Percentiles rank a stretch among this genome's conserved stretches.
These are phyloP conservation scores for Ceratobasidium sp. DNA, from an alignment of 1,284 basidiomycete species.

Conservation along the genomic window DNA sequence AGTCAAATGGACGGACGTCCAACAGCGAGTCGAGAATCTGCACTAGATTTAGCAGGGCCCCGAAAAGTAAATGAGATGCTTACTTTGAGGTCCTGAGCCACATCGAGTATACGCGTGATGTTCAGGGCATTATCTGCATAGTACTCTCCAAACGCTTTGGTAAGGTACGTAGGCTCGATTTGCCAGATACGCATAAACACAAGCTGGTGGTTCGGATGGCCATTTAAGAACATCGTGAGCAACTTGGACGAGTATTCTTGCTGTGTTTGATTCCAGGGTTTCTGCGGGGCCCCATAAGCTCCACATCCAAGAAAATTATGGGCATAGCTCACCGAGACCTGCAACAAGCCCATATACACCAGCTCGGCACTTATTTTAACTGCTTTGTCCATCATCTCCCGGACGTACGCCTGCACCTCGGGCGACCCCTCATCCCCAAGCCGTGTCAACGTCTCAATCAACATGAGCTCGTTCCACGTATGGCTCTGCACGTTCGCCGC, in stretches of 20 bases:
- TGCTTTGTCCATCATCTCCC: constrained; percentile 92
- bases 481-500: constrained; percentile 88
- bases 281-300: constrained; percentile 60
- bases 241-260: constrained; percentile 87
- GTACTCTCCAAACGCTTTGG: constrained; percentile 88
- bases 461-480: constrained; percentile 93
- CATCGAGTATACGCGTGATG: constrained; percentile 93
- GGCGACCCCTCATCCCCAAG: constrained; percentile 74
- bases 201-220: constrained; percentile 93
- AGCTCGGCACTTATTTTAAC: constrained; percentile 94
- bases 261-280: constrained; percentile 89
- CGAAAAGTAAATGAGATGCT: constrained; percentile 49
- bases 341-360: constrained; percentile 91
- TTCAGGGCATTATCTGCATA: constrained; percentile 94
- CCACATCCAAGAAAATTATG: constrained; percentile 15
- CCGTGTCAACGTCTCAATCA: constrained; percentile 88
- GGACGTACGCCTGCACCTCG: constrained; percentile 78
- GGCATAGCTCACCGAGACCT: constrained; percentile 76
- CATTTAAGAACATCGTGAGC: constrained; percentile 89
- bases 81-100: constrained; percentile 94
- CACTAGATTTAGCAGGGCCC: constrained; percentile 30
- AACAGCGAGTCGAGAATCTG: constrained; percentile 91
- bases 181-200: constrained; percentile 98
- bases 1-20: constrained; percentile 86
- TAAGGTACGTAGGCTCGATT: constrained; percentile 84